Evolutionary conservation across 225 moss, liverwort and hornwort species (phyloP), one percentile per base, ranked within the genome.

Genomic region (Thuidium tamariscinum): DNA sequence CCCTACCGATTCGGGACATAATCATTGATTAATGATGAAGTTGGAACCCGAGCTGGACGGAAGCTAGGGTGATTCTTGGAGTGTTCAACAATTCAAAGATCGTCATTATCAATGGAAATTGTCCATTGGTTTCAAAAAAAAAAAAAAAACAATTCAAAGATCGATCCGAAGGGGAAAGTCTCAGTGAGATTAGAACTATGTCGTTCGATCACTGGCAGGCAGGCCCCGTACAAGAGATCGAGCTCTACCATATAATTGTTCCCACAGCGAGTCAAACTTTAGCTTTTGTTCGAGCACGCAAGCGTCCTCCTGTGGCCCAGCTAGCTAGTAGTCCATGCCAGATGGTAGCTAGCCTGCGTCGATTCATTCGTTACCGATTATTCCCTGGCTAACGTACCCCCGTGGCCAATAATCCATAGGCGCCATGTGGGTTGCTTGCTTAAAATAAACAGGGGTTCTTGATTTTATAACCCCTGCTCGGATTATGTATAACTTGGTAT

Each of bases 291-390:
- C 42, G 11, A 19, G 61, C 74, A 84, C 64, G 64, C 88, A 80
- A 84, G 71, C 30, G 2, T 54, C 48, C 14, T 30, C 36, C 4
- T 70, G 52, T 73, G 57, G 74, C 80, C 84, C 61, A 54, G 7
- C 32, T n/a, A n/a, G n/a, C n/a, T n/a, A n/a, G n/a, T n/a, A n/a
- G n/a, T n/a, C n/a, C n/a, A n/a, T n/a, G n/a, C 21, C 27, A 51
- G 26, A 27, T 9, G 48, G 80, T 36, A n/a, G 41, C 52, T 36
- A n/a, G 41, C 52, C 30, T 42, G 39, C 7, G 21, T 27, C 75
- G n/a, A n/a, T n/a, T 76, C 22, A 46, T 83, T 84, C 32, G 60
- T 7, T 87, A 87, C 87, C 87, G 62, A 89, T 87, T 84, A 30
- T 75, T 46, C 30, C 84, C 51, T 23, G 81, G 15, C 11, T 51